Evolutionary conservation across 345 rosid species (phyloP), one percentile per base, ranked within the genome.

Genomic region (Rhodamnia argentea): DNA sequence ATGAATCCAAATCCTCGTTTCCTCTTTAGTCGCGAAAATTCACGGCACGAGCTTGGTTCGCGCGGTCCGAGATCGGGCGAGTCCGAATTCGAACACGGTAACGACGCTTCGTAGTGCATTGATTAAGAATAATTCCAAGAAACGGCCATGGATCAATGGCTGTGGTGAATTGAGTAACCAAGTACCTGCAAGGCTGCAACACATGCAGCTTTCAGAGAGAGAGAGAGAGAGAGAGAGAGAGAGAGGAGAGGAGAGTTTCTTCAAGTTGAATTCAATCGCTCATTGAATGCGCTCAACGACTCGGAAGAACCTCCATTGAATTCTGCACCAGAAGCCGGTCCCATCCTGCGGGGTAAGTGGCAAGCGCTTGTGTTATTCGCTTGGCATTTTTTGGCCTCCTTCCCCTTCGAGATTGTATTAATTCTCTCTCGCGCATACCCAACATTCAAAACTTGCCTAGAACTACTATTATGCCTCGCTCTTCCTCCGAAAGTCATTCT

Each of bases 201-300:
- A 40, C 24, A 18, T 37, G 47, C 78, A 70, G 47, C 24, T 37
- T 37, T 9, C 22, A 18, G 3, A 16, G 47, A 70, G 76, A 56
- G 27, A 70, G 47, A 64, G 44, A 10, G 2, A 53, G 44, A 29
- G 22, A 4, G 11, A 42, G 55, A 52, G 54, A 75, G 40, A 37
- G n/a, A n/a, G n/a, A n/a, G n/a, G 2, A 53, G 51, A 29, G 22
- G n/a, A n/a, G 57, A 83, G 29, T 9, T 27, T 60, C 47, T 24
- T 54, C 14, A 29, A 74, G 60, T 37, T 32, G 91, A 89, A 88
- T 82, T 92, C 89, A 92, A 89, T 92, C 55, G 85, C 32, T 22
- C 89, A 94, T 89, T 95, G 89, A 96, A 94, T 94, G 95, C 94
- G 87, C 87, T 86, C 91, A 94, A 90, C 96, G 82, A 94, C 96